Base-by-base conservation (phyloP, 2,329 filamentous ascomycete genomes). In the Cytospora piceae region DNA sequence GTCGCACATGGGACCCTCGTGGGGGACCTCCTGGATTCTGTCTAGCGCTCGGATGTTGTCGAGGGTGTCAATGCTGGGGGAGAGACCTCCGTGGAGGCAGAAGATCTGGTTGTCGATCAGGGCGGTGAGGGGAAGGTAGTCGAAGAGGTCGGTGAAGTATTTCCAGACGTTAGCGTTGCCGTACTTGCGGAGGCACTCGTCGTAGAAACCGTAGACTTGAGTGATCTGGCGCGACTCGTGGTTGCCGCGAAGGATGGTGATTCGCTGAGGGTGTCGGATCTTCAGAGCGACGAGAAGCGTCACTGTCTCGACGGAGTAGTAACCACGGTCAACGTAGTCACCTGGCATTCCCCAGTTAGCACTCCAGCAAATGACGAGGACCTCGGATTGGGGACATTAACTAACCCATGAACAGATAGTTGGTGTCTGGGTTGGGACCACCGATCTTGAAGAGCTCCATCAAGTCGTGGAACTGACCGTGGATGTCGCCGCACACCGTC, bases 391-490 rank as follows among this genome's bases (percentile, higher is more conserved):
- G 52, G 27, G 11, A 61, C 55, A 34, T 58, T 29, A 5, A 70
- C 88, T 76, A 81, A 95, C 93, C 94, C 93, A 99, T 98, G 83
- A 98, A 98, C 71, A 98, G 90, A 81, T 98, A 98, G 83, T 98
- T 98, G 76, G 95, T 98, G 80, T 99, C 95, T 71, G 95, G 95
- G 77, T 97, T 97, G 68, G 94, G 93, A 63, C 95, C 95, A 72
- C 95, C 95, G 78, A 99, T 98, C 83, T 96, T 96, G 87, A 99
- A 99, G 62, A 99, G 88, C 82, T 99, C 95, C 93, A 99, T 98
- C 79, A 99, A 82, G 77, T 99, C 95, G 80, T 98, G 94, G 79
- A 98, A 98, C 81, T 99, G 95, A 71, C 95, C 95, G 80, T 99
- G 95, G 77, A 99, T 99, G 81, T 99, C 95, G 78, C 95, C 95